Percentiles rank a stretch among this genome's conserved stretches.
Conservation (phyloP, 331 rosid species). For the Prunus yedoensis region DNA sequence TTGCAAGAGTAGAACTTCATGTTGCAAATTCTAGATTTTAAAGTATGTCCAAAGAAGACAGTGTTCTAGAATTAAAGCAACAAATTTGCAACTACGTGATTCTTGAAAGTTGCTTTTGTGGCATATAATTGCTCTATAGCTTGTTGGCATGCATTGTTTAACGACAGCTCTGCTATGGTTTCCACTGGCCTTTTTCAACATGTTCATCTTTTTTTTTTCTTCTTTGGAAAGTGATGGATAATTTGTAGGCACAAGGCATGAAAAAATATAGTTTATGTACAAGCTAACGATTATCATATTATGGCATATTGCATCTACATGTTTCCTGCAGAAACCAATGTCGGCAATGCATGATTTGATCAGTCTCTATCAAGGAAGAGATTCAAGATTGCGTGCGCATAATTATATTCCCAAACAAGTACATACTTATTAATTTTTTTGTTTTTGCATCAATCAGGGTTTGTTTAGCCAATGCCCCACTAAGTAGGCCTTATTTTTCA, state of each 20-base stretch:
- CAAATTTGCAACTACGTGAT: not conserved
- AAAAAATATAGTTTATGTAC: not conserved
- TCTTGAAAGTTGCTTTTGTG: not conserved
- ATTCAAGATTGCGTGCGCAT: not conserved
- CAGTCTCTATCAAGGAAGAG: constrained; percentile 24
- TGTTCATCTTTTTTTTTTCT: not conserved
- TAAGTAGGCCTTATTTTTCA: no score
- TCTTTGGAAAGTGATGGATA: constrained; percentile 11
- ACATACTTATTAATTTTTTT: not conserved
- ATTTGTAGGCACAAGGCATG: not conserved
- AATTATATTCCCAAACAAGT: not conserved
- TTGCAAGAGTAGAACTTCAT: not conserved
- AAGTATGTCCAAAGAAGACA: not conserved
- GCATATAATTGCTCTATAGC: not conserved
- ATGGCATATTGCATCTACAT: constrained; percentile 12
- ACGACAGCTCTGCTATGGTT: constrained; percentile 8
- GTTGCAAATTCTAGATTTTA: not conserved
- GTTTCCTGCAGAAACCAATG: constrained; percentile 14
- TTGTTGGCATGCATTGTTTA: not conserved
- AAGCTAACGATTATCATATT: not conserved
- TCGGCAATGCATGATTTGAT: constrained; percentile 9
- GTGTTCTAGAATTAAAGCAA: constrained; percentile 14
- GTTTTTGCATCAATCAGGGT: not conserved
- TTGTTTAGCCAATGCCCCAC: not conserved
- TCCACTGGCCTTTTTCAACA: constrained; percentile 15